Base-by-base conservation (phyloP, 75 land plant genomes). In the Pseudotsuga menziesii region DNA sequence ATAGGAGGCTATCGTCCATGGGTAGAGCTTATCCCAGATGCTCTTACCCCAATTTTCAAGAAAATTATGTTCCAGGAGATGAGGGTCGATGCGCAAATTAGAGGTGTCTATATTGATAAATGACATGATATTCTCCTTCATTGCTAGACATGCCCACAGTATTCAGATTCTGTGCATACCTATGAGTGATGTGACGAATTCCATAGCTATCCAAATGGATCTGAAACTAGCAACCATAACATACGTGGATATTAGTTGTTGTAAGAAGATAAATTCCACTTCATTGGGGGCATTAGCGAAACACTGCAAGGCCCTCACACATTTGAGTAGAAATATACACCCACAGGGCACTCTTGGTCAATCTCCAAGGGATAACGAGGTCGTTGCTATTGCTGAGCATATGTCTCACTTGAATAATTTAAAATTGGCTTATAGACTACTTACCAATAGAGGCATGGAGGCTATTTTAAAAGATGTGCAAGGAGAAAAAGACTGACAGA, bases 341-440 rank as follows among this genome's bases (percentile, higher is more conserved):
- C 95, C 92, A 3, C 35, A 84, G 13, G 87, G 78, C 57, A 77
- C 83, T 0, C 78, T 60, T 0, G 83, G 76, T 63, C 86, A 81
- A 70, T 73, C 61, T 23, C 84, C 80, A 4, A 84, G 84, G 23
- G 91, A 91, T 70, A 88, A 89, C 57, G 92, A 92, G 74, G 97
- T 95, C n/a, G 61, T 73, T 27, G 92, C 95, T 23, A 88, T 92
- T 67, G 92, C 92, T 7, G 9, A 80, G 63, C 80, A 88, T 54
- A 94, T 94, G 97, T 89, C 93, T 2, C 84, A 77, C 58, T 89
- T 92, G 35, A 90, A 78, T 81, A 89, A 87, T 56, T 84, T 94
- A 9, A 95, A 94, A 80, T 76, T 90, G 76, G 87, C 90, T 29
- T 94, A 92, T 76, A 60, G 89, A 12, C 82, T 84, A 15, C 78